Evolutionary conservation across 345 rosid species (phyloP).

Genomic region (Eucalyptus dawsonii): DNA sequence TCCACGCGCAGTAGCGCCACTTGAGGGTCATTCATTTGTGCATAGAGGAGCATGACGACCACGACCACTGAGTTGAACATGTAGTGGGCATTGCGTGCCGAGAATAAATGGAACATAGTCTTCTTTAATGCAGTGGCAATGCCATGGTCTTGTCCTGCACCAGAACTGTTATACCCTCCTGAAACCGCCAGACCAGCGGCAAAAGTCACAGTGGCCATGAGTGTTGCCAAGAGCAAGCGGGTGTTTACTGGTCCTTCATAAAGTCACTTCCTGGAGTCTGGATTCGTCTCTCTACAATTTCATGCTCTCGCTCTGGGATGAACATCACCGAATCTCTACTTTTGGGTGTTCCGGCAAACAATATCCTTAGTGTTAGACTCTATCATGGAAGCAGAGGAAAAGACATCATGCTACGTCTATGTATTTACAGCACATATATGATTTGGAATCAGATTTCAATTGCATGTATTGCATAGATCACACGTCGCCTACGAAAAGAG

Average conservation of each 20-base stretch:
- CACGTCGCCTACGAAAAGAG: too few species aligned
- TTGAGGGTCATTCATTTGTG: not conserved
- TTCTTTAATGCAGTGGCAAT: not conserved
- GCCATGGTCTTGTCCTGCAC: not conserved
- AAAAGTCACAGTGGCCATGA: not conserved
- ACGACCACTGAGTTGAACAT: not conserved
- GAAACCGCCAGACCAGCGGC: not conserved
- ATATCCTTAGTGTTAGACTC: too few species aligned
- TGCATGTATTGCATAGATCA: too few species aligned
- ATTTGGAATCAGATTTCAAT: not conserved
- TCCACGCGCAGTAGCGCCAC: accelerated
- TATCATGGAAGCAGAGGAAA: too few species aligned
- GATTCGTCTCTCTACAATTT: not conserved
- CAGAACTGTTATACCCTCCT: not conserved
- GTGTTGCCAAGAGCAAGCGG: not conserved
- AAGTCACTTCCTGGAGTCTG: not conserved
- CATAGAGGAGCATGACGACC: too few species aligned
- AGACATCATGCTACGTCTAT: too few species aligned
- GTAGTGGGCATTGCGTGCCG: not conserved
- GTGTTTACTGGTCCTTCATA: not conserved
- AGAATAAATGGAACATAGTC: not conserved
- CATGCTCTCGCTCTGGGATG: not conserved
- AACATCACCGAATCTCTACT: too few species aligned
- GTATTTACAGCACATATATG: not conserved
- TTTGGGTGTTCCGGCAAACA: not conserved